Evolutionary conservation across 1,139 yeast species (phyloP).

Genomic region (Hemisphaericaspora lyxosophila): DNA sequence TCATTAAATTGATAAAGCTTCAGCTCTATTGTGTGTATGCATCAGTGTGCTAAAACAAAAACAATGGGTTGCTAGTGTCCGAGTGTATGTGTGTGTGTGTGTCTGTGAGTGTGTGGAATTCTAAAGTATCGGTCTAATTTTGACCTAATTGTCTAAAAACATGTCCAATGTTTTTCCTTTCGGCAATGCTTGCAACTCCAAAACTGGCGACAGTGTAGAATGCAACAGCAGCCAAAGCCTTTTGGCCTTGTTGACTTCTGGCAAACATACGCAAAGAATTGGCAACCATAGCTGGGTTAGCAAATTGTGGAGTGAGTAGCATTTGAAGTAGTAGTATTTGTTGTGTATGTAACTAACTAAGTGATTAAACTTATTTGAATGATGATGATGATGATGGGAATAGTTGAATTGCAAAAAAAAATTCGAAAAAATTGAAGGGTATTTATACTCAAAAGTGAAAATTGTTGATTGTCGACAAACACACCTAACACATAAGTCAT

Average conservation of each 20-base stretch:
- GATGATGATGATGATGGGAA: neutral
- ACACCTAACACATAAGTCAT: too few relatives aligned
- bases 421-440: neutral
- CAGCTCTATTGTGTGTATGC: neutral
- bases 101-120: too few relatives aligned
- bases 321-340: neutral
- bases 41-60: too few relatives aligned
- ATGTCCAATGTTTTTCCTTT: slow-evolving; percentile 11
- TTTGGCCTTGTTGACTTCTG: slow-evolving; percentile 7
- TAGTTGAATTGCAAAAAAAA: neutral
- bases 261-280: slow-evolving; percentile 5
- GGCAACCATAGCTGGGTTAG: slow-evolving; percentile 4
- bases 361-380: too few relatives aligned
- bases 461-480: too few relatives aligned
- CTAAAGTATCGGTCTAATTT: too few relatives aligned
- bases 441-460: neutral
- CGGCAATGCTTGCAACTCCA: slow-evolving; percentile 13
- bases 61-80: neutral
- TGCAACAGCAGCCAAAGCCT: slow-evolving; percentile 12
- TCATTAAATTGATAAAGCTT: neutral
- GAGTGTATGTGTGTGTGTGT: neutral
- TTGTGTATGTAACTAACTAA: neutral
- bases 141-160: slow-evolving; percentile 14
- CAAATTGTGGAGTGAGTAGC: slow-evolving; percentile 5
- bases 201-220: slow-evolving; percentile 12